Evolutionary conservation across 192 early-diverging fungal genomes (phyloP).

Genomic region (Dissophora globulifera): DNA sequence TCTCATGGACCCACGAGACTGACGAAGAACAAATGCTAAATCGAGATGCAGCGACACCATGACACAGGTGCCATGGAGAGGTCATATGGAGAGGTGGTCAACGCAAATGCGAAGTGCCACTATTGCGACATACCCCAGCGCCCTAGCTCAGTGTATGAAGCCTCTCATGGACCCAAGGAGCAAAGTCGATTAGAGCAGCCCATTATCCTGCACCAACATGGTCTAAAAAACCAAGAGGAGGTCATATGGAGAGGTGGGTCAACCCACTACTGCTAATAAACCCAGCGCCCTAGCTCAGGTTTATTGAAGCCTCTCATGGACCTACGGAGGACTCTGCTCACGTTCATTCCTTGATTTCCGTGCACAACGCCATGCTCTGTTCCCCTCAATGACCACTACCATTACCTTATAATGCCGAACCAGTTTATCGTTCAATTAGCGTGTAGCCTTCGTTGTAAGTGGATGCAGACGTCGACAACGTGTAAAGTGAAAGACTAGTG

Average conservation of each 20-base stretch:
- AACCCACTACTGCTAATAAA: not conserved
- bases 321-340: constrained; percentile 18
- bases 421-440: not conserved
- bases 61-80: constrained; percentile 11
- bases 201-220: constrained; percentile 15
- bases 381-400: constrained; percentile 4
- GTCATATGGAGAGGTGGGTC: constrained; percentile 21
- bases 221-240: constrained; percentile 7
- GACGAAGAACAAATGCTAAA: constrained; percentile 23
- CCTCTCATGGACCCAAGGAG: constrained; percentile 35
- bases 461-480: not conserved
- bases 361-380: constrained; percentile 13
- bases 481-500: not conserved
- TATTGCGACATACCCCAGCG: constrained; percentile 12
- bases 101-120: constrained; percentile 5
- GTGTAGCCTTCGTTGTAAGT: not conserved
- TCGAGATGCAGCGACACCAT: constrained; percentile 21
- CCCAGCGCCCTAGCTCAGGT: constrained; percentile 18
- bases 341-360: constrained; percentile 4
- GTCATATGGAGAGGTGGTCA: constrained; percentile 24
- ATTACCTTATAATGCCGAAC: constrained; percentile 9
- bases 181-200: not conserved
- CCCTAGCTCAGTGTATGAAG: constrained; percentile 14
- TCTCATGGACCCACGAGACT: constrained; percentile 38
- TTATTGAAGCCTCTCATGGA: constrained; percentile 9